Evolutionary conservation across 257 asterid species (phyloP), one percentile per base, ranked within the genome.

Genomic region (Solanum pennellii): DNA sequence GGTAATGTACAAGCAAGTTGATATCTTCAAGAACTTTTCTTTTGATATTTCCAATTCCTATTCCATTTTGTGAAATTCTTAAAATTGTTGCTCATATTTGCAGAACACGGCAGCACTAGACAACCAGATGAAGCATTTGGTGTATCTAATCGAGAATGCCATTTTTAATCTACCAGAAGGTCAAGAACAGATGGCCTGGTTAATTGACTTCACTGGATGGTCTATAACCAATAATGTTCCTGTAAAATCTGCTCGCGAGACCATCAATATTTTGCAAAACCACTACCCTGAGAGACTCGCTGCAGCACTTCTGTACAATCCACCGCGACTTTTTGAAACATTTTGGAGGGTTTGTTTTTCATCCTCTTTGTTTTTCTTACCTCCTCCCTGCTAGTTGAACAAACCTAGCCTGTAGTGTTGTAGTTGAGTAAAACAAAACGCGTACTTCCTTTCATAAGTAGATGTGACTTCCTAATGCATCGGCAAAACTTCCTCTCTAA

Each of bases 131-230:
- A 93, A 89, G 84, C 99, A 95, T 91, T 90, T 97, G 91, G 99
- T 95, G 56, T 97, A 97, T 90, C 96, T 94, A 74, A 91, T 97
- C 8, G 98, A 97, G 89, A 97, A 97, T 86, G 98, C 99, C 31
- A 92, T 95, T 87, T 95, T 94, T 75, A 97, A 95, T 92, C 99
- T 95, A 87, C 98, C 98, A 7, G 98, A 94, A 93, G 99, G 94
- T 44, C 98, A 97, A 89, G 98, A 94, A 86, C 98, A 97, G 91
- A 95, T 97, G 99, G 93, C 96, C n/a, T 97, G 99, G 99, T 88
- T 97, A 83, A 95, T 97, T 72, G 99, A 97, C 93, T 97, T 93
- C 92, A 90, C 98, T 2, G 97, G 98, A 62, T 97, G 96, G 98
- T 95, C 99, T 82, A 62, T 95, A 59, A 94, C 89, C 92, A 94